Evolutionary conservation across 371 early-diverging fungal genomes (phyloP).

Genomic region (Circinella umbellata): DNA sequence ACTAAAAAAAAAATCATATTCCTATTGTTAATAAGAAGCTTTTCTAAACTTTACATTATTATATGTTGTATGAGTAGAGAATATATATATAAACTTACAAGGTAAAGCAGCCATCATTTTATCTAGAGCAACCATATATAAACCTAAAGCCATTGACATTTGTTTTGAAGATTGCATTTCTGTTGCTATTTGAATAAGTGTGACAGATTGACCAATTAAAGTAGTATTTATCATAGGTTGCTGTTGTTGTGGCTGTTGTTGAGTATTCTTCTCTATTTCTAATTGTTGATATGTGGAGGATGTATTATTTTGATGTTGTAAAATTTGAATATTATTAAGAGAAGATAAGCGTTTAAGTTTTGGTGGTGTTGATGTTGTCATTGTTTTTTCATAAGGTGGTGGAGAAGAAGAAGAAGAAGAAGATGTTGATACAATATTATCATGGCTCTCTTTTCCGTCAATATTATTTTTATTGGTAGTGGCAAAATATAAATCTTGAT

Average conservation of each 20-base stretch:
- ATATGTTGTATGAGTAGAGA: too few species aligned
- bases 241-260: not conserved
- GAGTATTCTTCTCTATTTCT: constrained; percentile 12
- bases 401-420: constrained; percentile 36
- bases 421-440: not conserved
- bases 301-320: too few species aligned
- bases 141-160: constrained; percentile 46
- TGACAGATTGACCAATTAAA: constrained; percentile 51
- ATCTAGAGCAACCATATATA: constrained; percentile 56
- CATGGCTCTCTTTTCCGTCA: not conserved
- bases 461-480: not conserved
- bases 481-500: not conserved
- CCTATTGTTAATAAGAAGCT: not conserved
- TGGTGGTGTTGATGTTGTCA: constrained; percentile 7
- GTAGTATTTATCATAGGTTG: constrained; percentile 34
- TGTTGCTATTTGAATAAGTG: constrained; percentile 49
- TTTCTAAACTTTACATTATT: too few species aligned
- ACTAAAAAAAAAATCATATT: constrained; percentile 27
- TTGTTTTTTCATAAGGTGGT: constrained; percentile 39
- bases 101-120: constrained; percentile 57
- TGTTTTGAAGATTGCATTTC: constrained; percentile 53
- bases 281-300: too few species aligned
- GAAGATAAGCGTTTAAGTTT: not conserved
- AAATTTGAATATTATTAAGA: too few species aligned
- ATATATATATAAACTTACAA: constrained; percentile 33